Percentiles rank a stretch among this genome's conserved stretches.
phyloP scores from a whole-genome alignment of 768 basidiomycete genomes.

The Lentinula lateritia region DNA sequence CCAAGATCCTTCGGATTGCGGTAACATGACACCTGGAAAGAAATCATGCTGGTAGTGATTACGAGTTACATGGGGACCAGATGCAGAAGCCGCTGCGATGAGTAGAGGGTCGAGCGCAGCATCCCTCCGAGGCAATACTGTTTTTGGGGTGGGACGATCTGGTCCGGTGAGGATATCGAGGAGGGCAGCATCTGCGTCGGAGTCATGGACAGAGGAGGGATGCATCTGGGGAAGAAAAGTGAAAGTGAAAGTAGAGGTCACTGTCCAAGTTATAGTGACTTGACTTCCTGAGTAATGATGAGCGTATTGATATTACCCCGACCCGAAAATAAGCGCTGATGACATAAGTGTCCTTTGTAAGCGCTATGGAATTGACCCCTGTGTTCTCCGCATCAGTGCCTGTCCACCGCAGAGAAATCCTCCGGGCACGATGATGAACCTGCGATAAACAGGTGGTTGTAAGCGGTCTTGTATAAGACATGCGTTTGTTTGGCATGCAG shows the following conservation, averaged over 20 bases:
- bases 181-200: conserved; percentile 50
- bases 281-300: background rate
- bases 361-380: background rate
- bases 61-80: conserved; percentile 73
- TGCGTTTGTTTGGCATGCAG: background rate
- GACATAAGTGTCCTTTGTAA: background rate
- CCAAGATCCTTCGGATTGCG: conserved; percentile 45
- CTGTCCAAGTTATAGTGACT: background rate
- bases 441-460: too few relatives aligned
- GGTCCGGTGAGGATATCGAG: conserved; percentile 63
- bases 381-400: background rate
- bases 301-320: background rate
- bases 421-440: too few relatives aligned
- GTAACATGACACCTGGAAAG: conserved; percentile 53
- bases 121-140: conserved; percentile 53
- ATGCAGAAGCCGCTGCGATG: conserved; percentile 69
- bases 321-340: background rate
- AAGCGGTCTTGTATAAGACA: too few relatives aligned
- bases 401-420: background rate
- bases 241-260: background rate
- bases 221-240: background rate
- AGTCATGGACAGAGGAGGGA: background rate
- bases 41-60: conserved; percentile 86
- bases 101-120: conserved; percentile 75
- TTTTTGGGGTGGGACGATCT: conserved; percentile 30